A percentile compares a stretch with the other conserved stretches of the same genome.
These are phyloP conservation scores for Phaeophleospora eucalypticola DNA, from an alignment of 2,329 filamentous ascomycete genomes.

Conservation along the genomic window DNA sequence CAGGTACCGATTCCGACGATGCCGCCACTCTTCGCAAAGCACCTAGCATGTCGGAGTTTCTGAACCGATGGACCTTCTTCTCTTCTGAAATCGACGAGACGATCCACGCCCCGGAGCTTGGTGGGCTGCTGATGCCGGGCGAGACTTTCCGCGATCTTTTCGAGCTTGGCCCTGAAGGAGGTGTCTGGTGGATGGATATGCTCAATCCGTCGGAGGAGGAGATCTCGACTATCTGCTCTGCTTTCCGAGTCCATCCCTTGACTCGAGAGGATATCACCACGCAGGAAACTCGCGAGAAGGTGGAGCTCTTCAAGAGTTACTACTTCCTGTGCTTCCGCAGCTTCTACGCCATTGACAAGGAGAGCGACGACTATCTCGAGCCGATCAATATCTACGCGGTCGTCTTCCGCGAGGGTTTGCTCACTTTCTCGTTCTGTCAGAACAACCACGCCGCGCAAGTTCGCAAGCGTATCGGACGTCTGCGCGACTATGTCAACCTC, in stretches of 20 bases:
- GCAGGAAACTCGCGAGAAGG: conserved; percentile 95
- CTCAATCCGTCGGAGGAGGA: conserved; percentile 87
- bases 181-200: conserved; percentile 99
- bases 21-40: conserved; percentile 23
- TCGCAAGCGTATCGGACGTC: conserved; percentile 80
- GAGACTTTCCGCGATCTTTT: conserved; percentile 90
- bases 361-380: conserved; percentile 78
- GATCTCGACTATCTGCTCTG: conserved; percentile 80
- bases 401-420: conserved; percentile 88
- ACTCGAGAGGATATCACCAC: conserved; percentile 95
- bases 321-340: conserved; percentile 98
- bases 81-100: conserved; percentile 92
- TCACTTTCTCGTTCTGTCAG: conserved; percentile 89
- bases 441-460: conserved; percentile 87
- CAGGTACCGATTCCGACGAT: conserved; percentile 32
- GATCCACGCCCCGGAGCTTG: conserved; percentile 83
- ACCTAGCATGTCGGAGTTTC: conserved; percentile 31
- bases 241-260: conserved; percentile 91
- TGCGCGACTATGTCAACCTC: conserved; percentile 91
- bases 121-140: conserved; percentile 81
- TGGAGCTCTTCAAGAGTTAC: conserved; percentile 94
- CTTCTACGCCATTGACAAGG: conserved; percentile 77
- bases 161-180: conserved; percentile 62
- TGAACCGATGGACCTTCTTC: conserved; percentile 92
- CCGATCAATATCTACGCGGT: conserved; percentile 96